phyloP scores from a whole-genome alignment of 768 basidiomycete species.

The Pulveroboletus sp. region DNA sequence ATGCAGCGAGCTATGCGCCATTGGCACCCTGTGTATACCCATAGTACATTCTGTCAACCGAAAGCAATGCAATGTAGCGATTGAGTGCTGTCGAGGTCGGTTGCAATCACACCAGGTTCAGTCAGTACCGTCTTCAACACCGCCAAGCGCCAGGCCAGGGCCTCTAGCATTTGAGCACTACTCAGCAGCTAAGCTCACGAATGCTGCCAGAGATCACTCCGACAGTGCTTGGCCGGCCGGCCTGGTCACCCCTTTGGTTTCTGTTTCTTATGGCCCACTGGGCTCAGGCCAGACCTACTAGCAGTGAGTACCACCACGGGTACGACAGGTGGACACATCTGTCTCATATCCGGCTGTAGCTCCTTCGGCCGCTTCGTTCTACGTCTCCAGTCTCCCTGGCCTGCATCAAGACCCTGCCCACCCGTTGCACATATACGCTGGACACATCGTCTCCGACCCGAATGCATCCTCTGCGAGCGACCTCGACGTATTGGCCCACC shows the following conservation, averaged over 20 bases:
- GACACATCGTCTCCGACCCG: slow-evolving; percentile 80
- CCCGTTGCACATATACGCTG: slow-evolving; percentile 77
- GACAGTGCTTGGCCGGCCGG: not conserved
- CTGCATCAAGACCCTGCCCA: slow-evolving; percentile 66
- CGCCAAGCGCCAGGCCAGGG: not conserved
- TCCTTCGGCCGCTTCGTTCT: slow-evolving; percentile 80
- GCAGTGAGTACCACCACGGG: slow-evolving; percentile 31
- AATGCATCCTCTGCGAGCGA: slow-evolving; percentile 42
- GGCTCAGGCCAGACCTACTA: slow-evolving; percentile 32
- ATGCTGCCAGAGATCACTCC: slow-evolving; percentile 3
- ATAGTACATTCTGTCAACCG: too few species aligned
- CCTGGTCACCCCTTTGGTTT: slow-evolving; percentile 17
- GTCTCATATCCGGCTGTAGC: slow-evolving; percentile 34
- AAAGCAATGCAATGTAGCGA: not conserved
- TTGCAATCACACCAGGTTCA: not conserved
- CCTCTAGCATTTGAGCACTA: not conserved
- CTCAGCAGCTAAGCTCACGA: not conserved
- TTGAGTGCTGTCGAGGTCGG: too few species aligned
- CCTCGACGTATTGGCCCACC: slow-evolving; percentile 67
- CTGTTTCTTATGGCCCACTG: slow-evolving; percentile 7
- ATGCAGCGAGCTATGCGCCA: not conserved
- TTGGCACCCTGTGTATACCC: not conserved
- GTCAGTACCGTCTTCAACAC: not conserved
- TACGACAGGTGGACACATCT: not conserved
- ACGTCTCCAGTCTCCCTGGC: slow-evolving; percentile 70